Evolutionary conservation across 2,329 filamentous ascomycete genomes (phyloP), one percentile per base, ranked within the genome.

Genomic region (Sarocladiaceae sp.): DNA sequence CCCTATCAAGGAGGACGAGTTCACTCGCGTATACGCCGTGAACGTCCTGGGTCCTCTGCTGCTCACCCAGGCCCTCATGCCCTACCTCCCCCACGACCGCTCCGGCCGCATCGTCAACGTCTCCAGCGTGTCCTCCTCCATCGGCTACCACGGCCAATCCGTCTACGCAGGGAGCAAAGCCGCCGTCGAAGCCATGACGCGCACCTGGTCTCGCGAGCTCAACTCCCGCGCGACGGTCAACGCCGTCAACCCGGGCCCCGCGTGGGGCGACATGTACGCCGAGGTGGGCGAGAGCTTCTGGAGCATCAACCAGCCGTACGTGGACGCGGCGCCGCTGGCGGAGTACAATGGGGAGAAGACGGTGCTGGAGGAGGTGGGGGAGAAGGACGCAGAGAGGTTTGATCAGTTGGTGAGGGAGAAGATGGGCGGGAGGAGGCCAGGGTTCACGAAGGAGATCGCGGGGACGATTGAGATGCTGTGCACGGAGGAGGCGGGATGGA

Each of bases 21-120:
- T 90, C 66, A 73, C 80, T 33, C 68, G 74, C 53, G 80, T 84
- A 46, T 94, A 88, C 68, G 76, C 77, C 45, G 75, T 93, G 65
- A 95, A 95, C 58, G 88, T 94, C 18, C 76, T 88, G 9, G 88
- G 85, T 0, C 88, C 88, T 1, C 65, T 95, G 18, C 74, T 95
- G 2, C 71, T 95, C 12, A 78, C 86, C 20, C 83, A 95, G 63
- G 85, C 85, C 4, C 78, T 79, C 1, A 65, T 80, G 24, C 83
- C 80, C 0, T 82, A 83, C 63, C 73, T 95, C 4, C 69, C 88
- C 78, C 2, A 65, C 61, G 45, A 85, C 87, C 64, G 82, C 82
- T 50, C 80, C 70, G 50, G 75, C 64, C 47, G 72, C 69, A 69
- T 80, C 51, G 65, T 80, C 55, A 77, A 73, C 58, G 61, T 79